These are phyloP conservation scores for Metschnikowia dekortorum DNA, from an alignment of 805 yeast genomes.

Conservation along the genomic window DNA sequence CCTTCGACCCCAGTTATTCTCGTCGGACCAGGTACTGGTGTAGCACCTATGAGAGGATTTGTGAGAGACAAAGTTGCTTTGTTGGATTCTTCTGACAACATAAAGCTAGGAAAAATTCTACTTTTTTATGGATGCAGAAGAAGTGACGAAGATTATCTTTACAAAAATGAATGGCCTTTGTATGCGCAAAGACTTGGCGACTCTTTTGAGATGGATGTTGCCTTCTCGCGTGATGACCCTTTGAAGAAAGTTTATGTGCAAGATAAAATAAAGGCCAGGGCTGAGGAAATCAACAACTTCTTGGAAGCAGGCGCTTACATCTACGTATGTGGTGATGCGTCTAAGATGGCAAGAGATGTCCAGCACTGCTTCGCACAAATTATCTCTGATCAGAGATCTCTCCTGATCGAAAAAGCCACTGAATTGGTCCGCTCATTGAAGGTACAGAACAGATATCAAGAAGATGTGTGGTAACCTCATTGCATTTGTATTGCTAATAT, in stretches of 20 bases:
- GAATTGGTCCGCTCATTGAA: conserved; percentile 75
- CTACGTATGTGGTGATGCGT: conserved; percentile 97
- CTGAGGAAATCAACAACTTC: conserved; percentile 51
- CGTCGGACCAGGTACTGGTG: conserved; percentile 99
- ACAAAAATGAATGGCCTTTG: conserved; percentile 84
- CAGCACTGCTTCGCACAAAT: conserved; percentile 64
- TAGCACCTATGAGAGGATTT: conserved; percentile 97
- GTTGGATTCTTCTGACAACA: conserved; percentile 26
- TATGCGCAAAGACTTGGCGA: conserved; percentile 59
- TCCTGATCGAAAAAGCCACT: conserved; percentile 63
- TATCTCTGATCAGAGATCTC: conserved; percentile 56
- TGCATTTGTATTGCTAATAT: background rate
- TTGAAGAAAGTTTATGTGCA: conserved; percentile 74
- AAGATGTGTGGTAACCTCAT: conserved; percentile 81
- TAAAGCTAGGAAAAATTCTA: conserved; percentile 60
- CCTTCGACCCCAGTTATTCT: conserved; percentile 79
- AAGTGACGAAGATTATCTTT: conserved; percentile 74
- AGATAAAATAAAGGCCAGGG: conserved; percentile 58
- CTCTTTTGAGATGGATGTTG: conserved; percentile 68
- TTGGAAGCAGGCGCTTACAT: conserved; percentile 71
- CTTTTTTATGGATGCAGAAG: conserved; percentile 88
- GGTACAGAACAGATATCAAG: conserved; percentile 86
- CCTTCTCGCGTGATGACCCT: conserved; percentile 74
- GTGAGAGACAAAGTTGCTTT: conserved; percentile 75
- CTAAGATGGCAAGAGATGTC: conserved; percentile 93